Evolutionary conservation across 2,329 filamentous ascomycete species (phyloP).

Genomic region (Curvularia eragrostidis): DNA sequence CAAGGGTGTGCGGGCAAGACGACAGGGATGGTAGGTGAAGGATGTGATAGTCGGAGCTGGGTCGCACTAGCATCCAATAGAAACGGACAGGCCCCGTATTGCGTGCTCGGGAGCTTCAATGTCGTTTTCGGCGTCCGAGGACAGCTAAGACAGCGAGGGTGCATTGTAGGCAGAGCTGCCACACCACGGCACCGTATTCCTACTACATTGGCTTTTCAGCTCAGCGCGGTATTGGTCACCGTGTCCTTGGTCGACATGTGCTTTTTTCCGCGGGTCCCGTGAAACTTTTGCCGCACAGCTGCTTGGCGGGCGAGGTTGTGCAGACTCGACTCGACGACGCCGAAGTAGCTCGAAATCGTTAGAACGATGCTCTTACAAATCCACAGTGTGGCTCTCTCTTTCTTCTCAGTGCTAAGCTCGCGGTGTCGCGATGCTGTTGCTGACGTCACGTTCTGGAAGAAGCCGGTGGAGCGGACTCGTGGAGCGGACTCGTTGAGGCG

Average conservation of each 20-base stretch:
- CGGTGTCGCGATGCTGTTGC: constrained; percentile 1
- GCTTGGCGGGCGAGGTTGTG: not conserved
- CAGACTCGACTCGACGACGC: not conserved
- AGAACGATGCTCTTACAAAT: not conserved
- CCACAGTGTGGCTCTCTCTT: not conserved
- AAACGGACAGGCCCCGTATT: constrained; percentile 26
- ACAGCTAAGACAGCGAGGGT: constrained; percentile 10
- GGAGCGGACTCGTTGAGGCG: constrained; percentile 7
- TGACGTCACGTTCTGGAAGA: constrained; percentile 13
- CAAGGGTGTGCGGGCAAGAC: constrained; percentile 34
- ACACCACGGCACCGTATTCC: not conserved
- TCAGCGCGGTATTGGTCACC: not conserved
- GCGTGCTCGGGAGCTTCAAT: constrained; percentile 45
- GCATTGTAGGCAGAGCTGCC: not conserved
- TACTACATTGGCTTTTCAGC: not conserved
- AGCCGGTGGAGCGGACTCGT: constrained; percentile 8
- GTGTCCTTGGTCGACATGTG: not conserved
- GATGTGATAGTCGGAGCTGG: constrained; percentile 28
- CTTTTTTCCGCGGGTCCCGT: not conserved
- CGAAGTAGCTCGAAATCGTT: not conserved
- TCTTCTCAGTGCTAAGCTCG: not conserved
- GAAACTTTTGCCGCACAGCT: not conserved
- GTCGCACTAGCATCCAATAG: constrained; percentile 32
- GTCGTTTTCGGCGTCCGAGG: constrained; percentile 28
- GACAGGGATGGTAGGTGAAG: constrained; percentile 36